phyloP scores from a whole-genome alignment of 2,329 filamentous ascomycete genomes.

The Monosporascus sp. region DNA sequence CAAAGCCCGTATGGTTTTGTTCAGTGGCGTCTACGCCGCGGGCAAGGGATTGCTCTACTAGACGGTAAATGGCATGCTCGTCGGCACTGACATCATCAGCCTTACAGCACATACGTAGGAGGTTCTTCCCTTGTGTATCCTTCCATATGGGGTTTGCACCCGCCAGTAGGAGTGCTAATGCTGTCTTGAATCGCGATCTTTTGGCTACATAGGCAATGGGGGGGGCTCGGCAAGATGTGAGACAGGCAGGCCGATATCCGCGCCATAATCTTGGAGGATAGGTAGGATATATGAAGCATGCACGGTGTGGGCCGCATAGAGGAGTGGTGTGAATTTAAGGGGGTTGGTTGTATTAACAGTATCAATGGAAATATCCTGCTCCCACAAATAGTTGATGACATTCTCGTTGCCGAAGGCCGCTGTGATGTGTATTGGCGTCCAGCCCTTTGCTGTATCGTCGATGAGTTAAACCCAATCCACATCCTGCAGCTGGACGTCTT shows the following conservation, averaged over 20 bases:
- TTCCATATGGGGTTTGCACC: background rate
- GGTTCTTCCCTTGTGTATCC: background rate
- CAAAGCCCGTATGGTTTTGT: background rate
- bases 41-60: background rate
- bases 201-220: background rate
- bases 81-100: background rate
- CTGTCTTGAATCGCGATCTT: background rate
- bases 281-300: background rate
- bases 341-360: background rate
- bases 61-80: background rate
- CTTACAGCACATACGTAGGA: background rate
- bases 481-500: background rate
- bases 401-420: background rate
- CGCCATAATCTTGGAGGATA: background rate
- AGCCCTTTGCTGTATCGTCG: background rate
- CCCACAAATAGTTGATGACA: background rate
- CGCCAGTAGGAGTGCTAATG: background rate
- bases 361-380: background rate
- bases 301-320: too few species aligned
- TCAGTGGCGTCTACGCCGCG: background rate
- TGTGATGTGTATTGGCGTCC: background rate
- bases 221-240: background rate
- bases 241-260: background rate
- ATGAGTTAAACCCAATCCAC: background rate
- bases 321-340: background rate